Evolutionary conservation across 2,329 filamentous ascomycete species (phyloP).

Genomic region (Microsporum audouinii): DNA sequence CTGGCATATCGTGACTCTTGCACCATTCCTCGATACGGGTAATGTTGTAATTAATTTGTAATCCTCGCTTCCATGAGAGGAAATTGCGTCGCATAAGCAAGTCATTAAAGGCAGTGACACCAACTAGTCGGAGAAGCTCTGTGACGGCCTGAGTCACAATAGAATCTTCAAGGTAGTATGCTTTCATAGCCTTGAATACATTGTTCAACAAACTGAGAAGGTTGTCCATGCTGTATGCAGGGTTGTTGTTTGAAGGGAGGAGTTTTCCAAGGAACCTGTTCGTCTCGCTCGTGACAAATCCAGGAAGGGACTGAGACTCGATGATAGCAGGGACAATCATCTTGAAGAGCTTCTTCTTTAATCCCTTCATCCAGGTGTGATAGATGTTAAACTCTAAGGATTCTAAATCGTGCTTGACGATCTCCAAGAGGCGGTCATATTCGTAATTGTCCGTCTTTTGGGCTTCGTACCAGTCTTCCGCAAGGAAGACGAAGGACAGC

Average conservation of each 20-base stretch:
- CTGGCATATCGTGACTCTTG: conserved; percentile 99
- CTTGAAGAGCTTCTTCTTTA: conserved; percentile 98
- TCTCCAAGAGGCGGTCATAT: conserved; percentile 92
- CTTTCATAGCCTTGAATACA: conserved; percentile 97
- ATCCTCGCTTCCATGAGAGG: conserved; percentile 95
- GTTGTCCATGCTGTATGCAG: conserved; percentile 99
- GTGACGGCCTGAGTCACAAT: conserved; percentile 95
- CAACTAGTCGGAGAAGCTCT: conserved; percentile 82
- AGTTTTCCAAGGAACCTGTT: conserved; percentile 97
- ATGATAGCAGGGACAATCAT: conserved; percentile 99
- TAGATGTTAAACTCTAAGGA: conserved; percentile 99
- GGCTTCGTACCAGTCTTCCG: conserved; percentile 98
- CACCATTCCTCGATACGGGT: conserved; percentile 99
- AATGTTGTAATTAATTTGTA: conserved; percentile 99
- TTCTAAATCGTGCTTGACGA: conserved; percentile 97
- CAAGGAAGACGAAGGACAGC: conserved; percentile 97
- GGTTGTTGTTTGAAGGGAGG: conserved; percentile 74
- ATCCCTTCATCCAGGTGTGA: conserved; percentile 99
- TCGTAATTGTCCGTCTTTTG: conserved; percentile 99
- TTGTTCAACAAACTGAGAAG: conserved; percentile 89
- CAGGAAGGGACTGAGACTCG: conserved; percentile 92
- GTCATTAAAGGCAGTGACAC: conserved; percentile 97
- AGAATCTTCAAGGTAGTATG: conserved; percentile 89
- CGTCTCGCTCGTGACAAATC: conserved; percentile 97
- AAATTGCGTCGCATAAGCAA: conserved; percentile 96